Evolutionary conservation across 257 asterid genomes (phyloP).

Genomic region (Mentha longifolia): DNA sequence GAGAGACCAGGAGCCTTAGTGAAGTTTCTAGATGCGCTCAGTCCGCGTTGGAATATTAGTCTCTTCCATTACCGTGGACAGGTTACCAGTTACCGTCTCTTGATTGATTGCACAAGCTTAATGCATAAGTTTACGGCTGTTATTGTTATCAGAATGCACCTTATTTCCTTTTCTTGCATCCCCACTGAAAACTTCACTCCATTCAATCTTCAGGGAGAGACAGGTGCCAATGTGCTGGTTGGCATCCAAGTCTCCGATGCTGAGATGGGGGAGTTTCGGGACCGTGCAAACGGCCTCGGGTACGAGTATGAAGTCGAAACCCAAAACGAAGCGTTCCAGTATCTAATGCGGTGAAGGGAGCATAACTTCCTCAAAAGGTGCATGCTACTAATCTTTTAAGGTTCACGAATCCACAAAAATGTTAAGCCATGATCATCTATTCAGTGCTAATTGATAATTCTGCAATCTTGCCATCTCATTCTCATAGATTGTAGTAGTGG

Average conservation of each 20-base stretch:
- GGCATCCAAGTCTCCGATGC: constrained; percentile 72
- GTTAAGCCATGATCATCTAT: neutral
- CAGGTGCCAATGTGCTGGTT: constrained; percentile 88
- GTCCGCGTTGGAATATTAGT: constrained; percentile 98
- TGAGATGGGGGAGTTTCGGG: constrained; percentile 69
- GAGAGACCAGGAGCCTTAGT: constrained; percentile 89
- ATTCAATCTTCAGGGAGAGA: constrained; percentile 64
- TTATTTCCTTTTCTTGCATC: neutral
- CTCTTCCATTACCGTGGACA: constrained; percentile 95
- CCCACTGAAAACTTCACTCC: constrained; percentile 17
- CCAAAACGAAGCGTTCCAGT: constrained; percentile 66
- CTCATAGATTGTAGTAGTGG: neutral
- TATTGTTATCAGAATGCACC: neutral
- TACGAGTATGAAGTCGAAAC: constrained; percentile 73
- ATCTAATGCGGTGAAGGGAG: constrained; percentile 63
- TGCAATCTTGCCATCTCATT: neutral
- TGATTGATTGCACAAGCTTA: neutral
- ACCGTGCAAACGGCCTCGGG: constrained; percentile 66
- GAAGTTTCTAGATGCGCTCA: constrained; percentile 80
- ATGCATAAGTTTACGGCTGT: neutral
- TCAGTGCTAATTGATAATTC: neutral
- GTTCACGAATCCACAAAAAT: neutral
- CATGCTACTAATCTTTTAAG: constrained; percentile 14
- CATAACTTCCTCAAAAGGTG: constrained; percentile 1
- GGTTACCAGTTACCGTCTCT: constrained; percentile 44